phyloP scores from a whole-genome alignment of 2,329 filamentous ascomycete species.

The Talaromyces sp. region DNA sequence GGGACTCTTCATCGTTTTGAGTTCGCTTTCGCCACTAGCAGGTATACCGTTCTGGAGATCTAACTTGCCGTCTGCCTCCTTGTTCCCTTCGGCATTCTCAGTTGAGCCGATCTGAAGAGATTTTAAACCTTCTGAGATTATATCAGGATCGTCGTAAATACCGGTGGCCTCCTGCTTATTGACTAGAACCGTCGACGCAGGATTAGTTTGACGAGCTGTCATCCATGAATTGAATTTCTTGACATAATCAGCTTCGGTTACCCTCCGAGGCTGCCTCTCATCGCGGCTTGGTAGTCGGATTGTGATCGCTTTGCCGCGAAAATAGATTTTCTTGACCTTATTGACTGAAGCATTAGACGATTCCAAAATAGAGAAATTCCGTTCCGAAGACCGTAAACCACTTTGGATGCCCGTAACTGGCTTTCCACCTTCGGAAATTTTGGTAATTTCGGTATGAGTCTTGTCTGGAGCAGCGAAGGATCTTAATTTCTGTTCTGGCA shows the following conservation, averaged over 20 bases:
- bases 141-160: not conserved
- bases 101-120: not conserved
- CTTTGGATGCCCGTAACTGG: not conserved
- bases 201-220: not conserved
- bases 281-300: constrained; percentile 1
- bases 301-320: not conserved
- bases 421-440: not conserved
- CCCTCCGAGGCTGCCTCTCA: not conserved
- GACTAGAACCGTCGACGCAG: not conserved
- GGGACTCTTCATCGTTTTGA: not conserved
- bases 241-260: not conserved
- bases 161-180: not conserved
- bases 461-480: not conserved
- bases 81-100: not conserved
- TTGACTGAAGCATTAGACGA: not conserved
- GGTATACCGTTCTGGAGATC: not conserved
- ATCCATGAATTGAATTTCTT: not conserved
- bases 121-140: not conserved
- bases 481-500: not conserved
- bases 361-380: not conserved
- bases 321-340: no score
- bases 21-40: not conserved
- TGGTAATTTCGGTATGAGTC: not conserved
- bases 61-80: not conserved
- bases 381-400: not conserved